Conservation (phyloP, 73 alveolate species). For the Tetrahymena borealis region DNA sequence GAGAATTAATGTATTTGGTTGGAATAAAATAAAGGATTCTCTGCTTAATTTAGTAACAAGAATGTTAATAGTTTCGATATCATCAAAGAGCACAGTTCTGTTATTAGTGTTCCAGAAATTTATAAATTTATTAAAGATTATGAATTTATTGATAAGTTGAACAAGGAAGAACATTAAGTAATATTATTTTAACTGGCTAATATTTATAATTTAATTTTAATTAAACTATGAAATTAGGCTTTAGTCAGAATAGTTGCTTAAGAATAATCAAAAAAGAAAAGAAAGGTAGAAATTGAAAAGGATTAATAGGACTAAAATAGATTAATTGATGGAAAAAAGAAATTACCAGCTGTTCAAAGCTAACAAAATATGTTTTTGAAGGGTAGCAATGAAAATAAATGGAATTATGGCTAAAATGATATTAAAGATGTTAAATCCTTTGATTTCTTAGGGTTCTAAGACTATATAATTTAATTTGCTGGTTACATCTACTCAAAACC, state of each 20-base stretch:
- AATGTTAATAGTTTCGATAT: conserved; percentile 50
- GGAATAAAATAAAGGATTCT: background rate
- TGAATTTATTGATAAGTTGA: conserved; percentile 31
- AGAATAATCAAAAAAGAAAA: background rate
- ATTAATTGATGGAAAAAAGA: background rate
- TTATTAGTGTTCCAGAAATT: conserved; percentile 62
- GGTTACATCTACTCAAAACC: conserved; percentile 6
- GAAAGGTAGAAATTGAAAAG: background rate
- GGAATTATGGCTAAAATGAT: background rate
- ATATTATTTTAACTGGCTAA: conserved; percentile 27
- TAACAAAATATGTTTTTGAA: background rate
- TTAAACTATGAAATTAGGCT: conserved; percentile 2
- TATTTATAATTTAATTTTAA: background rate
- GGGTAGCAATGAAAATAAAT: background rate
- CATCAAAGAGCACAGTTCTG: conserved; percentile 40
- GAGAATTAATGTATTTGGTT: background rate
- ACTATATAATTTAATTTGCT: conserved; percentile 14
- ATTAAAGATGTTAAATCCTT: background rate
- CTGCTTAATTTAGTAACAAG: conserved; percentile 29
- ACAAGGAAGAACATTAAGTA: conserved; percentile 49
- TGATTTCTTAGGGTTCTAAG: conserved; percentile 7
- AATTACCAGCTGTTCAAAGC: background rate
- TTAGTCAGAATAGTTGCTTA: background rate
- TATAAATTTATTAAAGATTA: conserved; percentile 61
- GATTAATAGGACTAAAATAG: background rate